A percentile compares a stretch with the other conserved stretches of the same genome.
phyloP scores from a whole-genome alignment of 108 stramenopile genomes.

The Discostella pseudostelligera region DNA sequence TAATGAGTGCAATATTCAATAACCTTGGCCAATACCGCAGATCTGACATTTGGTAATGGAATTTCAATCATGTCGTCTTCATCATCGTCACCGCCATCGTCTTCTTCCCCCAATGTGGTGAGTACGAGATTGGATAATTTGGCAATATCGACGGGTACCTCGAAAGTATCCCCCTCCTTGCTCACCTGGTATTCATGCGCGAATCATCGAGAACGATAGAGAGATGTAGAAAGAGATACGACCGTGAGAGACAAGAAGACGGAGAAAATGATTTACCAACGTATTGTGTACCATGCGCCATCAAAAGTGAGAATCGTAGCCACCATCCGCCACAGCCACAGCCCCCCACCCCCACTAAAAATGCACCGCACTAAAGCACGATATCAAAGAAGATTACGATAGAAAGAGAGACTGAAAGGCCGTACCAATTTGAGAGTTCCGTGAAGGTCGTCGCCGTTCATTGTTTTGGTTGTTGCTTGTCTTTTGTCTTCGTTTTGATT shows the following conservation, averaged over 20 bases:
- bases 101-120: slow-evolving; percentile 87
- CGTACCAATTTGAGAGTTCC: slow-evolving; percentile 44
- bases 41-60: slow-evolving; percentile 95
- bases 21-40: slow-evolving; percentile 91
- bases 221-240: not conserved
- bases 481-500: too few species aligned
- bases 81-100: slow-evolving; percentile 73
- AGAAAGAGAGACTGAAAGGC: not conserved
- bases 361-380: too few species aligned
- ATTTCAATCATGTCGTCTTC: slow-evolving; percentile 84
- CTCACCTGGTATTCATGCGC: slow-evolving; percentile 49
- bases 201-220: not conserved
- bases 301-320: too few species aligned
- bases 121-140: slow-evolving; percentile 92
- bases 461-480: not conserved
- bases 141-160: slow-evolving; percentile 88
- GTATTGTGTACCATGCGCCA: too few species aligned
- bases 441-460: slow-evolving; percentile 25
- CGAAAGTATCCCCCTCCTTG: slow-evolving; percentile 92
- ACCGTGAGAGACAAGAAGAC: not conserved
- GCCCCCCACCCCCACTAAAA: not conserved
- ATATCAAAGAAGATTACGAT: not conserved
- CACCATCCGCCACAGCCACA: not conserved
- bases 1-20: slow-evolving; percentile 97
- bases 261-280: too few species aligned